Evolutionary conservation across 768 basidiomycete species (phyloP), one percentile per base, ranked within the genome.

Genomic region (Crepidotus variabilis): DNA sequence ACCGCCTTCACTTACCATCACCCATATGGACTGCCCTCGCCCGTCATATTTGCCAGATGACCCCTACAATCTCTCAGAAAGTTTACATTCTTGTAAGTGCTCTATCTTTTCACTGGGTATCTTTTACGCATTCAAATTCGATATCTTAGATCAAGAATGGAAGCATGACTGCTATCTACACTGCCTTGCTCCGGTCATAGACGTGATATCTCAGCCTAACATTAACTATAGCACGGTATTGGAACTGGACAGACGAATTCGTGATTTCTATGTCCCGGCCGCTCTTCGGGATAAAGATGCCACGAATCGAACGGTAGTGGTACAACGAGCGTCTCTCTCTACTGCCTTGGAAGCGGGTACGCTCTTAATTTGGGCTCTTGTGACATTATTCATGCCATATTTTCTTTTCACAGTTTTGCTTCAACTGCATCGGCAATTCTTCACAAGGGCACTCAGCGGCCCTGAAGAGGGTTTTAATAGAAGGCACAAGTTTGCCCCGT

Each of bases 381-480:
- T 57, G 21, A 21, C 21, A 32, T 50, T 14, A 24, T 50, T 14
- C 50, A 33, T 7, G 47, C 54, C 60, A 49, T 36, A 39, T 52
- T 20, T 39, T n/a, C 24, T 46, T 43, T 36, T 20, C 13, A 14
- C 53, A 87, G 86, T 86, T 39, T 73, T 88, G 21, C 74, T 88
- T 13, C 85, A 87, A 63, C 69, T 88, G 32, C 87, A 89, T 66
- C 74, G 86, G 50, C 79, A 79, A n/a, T 87, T 78, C 70, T 87
- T 88, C 65, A 84, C 83, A 20, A 78, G 80, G 51, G 85, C 85
- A 20, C 71, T 88, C 35, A 83, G 79, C 56, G 73, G 75, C 6
- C 80, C 77, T 34, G 83, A 85, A 63, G 75, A 78, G 57, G 76
- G 80, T 0, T 84, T 87, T 67, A 83, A 85, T 55, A 75, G 82